Conservation (phyloP, 352 stramenopile species). For the Phytophthora constricta region DNA sequence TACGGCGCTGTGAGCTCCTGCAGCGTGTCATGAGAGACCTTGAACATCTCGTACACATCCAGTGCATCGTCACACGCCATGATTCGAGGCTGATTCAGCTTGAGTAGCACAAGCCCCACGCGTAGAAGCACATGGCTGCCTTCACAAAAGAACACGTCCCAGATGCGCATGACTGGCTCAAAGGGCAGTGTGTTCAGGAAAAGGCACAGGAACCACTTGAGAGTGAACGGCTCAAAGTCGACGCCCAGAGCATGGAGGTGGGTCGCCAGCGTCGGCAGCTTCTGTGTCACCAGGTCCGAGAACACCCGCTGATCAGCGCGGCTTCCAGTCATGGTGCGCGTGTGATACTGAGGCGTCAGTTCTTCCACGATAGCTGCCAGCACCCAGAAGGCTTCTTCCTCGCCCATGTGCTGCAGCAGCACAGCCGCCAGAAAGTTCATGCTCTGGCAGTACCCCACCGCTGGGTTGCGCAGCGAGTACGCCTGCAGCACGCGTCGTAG, state of each 20-base stretch:
- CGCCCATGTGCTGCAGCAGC: conserved; percentile 80
- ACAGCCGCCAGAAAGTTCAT: conserved; percentile 90
- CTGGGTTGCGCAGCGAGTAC: conserved; percentile 84
- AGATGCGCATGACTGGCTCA: conserved; percentile 89
- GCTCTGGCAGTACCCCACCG: conserved; percentile 91
- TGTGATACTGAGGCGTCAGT: conserved; percentile 91
- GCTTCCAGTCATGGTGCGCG: conserved; percentile 86
- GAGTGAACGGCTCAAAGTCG: conserved; percentile 89
- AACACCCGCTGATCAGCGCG: conserved; percentile 92
- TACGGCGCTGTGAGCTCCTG: conserved; percentile 64
- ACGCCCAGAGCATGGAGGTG: conserved; percentile 80
- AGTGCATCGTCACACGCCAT: conserved; percentile 75
- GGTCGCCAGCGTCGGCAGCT: conserved; percentile 74
- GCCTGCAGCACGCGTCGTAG: conserved; percentile 84
- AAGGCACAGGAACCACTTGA: conserved; percentile 94
- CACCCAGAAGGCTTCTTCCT: conserved; percentile 90
- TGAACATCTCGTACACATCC: conserved; percentile 88
- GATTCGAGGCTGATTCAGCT: conserved; percentile 75
- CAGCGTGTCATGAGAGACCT: conserved; percentile 72
- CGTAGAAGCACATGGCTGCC: conserved; percentile 89
- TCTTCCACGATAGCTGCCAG: conserved; percentile 89
- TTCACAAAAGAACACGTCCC: conserved; percentile 92
- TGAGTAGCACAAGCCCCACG: conserved; percentile 85
- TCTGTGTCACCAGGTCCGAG: conserved; percentile 82
- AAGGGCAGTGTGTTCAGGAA: conserved; percentile 93